Conservation (phyloP, 2,329 filamentous ascomycete species). For the Pseudocercospora pini-densiflorae region DNA sequence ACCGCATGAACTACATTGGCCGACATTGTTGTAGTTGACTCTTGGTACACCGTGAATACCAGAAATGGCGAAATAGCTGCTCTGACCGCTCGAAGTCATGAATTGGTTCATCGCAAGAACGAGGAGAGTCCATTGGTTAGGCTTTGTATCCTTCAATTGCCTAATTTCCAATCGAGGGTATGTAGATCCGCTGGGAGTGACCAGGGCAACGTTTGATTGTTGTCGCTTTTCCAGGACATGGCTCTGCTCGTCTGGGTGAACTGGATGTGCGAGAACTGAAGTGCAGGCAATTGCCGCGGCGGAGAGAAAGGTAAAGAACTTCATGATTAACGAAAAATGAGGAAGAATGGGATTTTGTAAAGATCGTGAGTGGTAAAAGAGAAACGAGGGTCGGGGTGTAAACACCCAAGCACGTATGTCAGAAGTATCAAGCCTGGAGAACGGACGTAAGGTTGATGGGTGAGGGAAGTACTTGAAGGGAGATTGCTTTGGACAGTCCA, state of each 20-base stretch:
- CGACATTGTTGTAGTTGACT: conserved; percentile 29
- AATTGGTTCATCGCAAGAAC: conserved; percentile 31
- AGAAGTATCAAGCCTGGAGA: conserved; percentile 2
- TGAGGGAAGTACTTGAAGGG: conserved; percentile 1
- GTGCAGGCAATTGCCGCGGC: conserved; percentile 27
- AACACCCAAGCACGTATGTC: conserved; percentile 13
- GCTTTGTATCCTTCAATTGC: conserved; percentile 29
- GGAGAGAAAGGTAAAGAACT: conserved; percentile 23
- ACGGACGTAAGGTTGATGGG: neutral
- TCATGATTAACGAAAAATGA: conserved; percentile 20
- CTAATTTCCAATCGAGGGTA: conserved; percentile 33
- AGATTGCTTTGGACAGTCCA: neutral
- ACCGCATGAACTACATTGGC: conserved; percentile 26
- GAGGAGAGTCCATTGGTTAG: conserved; percentile 35
- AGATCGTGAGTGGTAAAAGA: conserved; percentile 9
- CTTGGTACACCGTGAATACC: conserved; percentile 35
- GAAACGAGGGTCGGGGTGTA: conserved; percentile 13
- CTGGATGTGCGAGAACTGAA: conserved; percentile 25
- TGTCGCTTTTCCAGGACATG: conserved; percentile 23
- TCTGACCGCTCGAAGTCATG: conserved; percentile 18
- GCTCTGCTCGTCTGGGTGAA: conserved; percentile 12
- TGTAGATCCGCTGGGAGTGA: conserved; percentile 20
- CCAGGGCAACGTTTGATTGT: neutral
- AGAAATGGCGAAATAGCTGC: conserved; percentile 31
- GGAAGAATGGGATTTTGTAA: conserved; percentile 9